Evolutionary conservation across 495 filamentous ascomycete genomes (phyloP), one percentile per base, ranked within the genome.

Genomic region (Chaetomidium leptoderma): DNA sequence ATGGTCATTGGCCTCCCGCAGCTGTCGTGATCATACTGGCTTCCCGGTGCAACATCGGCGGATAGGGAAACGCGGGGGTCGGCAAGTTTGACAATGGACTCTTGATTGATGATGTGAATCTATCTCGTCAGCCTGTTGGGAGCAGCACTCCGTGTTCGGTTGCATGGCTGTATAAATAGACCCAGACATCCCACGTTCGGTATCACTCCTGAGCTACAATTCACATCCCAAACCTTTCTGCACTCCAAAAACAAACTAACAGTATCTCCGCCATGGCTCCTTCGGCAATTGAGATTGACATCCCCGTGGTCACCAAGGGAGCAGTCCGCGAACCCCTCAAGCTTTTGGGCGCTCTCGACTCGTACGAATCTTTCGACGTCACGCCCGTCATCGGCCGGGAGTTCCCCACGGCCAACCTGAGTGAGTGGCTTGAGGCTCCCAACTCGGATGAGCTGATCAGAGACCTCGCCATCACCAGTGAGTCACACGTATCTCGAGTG

Each of bases 381-480:
- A 89, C 86, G 2, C 85, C 86, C 6, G 69, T 84, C 51, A 87
- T 90, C 60, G 87, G 87, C 17, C 75, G 78, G 0, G 87, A 90
- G 62, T 91, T 81, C 60, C 76, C 77, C 17, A 76, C 76, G 19
- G 81, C 79, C 8, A 83, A 81, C 40, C 71, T 91, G 11, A 78
- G 76, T 6, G 85, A 89, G 9, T 82, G 78, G 71, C 76, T 91
- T 2, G 69, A 75, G 3, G 82, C 85, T 2, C 75, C 80, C 1
- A 87, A 90, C 63, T 77, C 84, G 0, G 85, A 87, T 59, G 82
- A 87, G 40, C 72, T 88, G 13, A 65, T 91, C 32, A 72, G 81
- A 0, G 86, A 90, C 35, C 74, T 90, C 0, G 84, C 86, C n/a
- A 80, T 88, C 32, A 88, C 83, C 16, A 82, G 86, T 88, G 55